These are phyloP conservation scores for Polytrichum commune DNA, from an alignment of 225 moss, liverwort and hornwort genomes.

Conservation along the genomic window DNA sequence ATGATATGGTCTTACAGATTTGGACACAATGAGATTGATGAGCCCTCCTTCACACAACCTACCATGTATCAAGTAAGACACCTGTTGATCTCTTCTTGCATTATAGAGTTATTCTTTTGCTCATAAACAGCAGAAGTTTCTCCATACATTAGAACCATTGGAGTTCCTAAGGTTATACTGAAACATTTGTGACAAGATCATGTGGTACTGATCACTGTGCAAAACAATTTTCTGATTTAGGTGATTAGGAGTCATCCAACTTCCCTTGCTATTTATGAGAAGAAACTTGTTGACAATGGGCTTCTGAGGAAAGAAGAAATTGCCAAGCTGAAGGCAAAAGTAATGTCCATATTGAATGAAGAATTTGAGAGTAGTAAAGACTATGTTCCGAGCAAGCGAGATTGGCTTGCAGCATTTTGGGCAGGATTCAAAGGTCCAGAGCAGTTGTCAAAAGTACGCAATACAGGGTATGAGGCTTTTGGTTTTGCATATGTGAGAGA, in stretches of 20 bases:
- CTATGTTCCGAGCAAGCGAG: constrained; percentile 71
- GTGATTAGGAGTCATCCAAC: constrained; percentile 71
- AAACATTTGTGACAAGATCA: too few relatives aligned
- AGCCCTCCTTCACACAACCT: constrained; percentile 92
- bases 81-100: not conserved
- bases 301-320: constrained; percentile 69
- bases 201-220: too few relatives aligned
- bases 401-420: constrained; percentile 91
- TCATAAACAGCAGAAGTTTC: too few relatives aligned
- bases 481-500: not conserved
- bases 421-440: constrained; percentile 89
- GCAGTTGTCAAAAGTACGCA: constrained; percentile 76
- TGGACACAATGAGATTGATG: constrained; percentile 96
- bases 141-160: too few relatives aligned
- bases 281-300: constrained; percentile 65
- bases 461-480: constrained; percentile 59
- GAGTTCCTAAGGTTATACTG: too few relatives aligned
- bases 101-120: not conserved
- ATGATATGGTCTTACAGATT: constrained; percentile 34
- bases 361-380: constrained; percentile 82
- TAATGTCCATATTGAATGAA: constrained; percentile 64
- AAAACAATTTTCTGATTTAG: constrained; percentile 26
- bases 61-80: constrained; percentile 76
- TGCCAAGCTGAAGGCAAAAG: constrained; percentile 55
- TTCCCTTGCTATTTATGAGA: constrained; percentile 71